Evolutionary conservation across 2,329 filamentous ascomycete species (phyloP).

Genomic region (Exophiala bonariae): DNA sequence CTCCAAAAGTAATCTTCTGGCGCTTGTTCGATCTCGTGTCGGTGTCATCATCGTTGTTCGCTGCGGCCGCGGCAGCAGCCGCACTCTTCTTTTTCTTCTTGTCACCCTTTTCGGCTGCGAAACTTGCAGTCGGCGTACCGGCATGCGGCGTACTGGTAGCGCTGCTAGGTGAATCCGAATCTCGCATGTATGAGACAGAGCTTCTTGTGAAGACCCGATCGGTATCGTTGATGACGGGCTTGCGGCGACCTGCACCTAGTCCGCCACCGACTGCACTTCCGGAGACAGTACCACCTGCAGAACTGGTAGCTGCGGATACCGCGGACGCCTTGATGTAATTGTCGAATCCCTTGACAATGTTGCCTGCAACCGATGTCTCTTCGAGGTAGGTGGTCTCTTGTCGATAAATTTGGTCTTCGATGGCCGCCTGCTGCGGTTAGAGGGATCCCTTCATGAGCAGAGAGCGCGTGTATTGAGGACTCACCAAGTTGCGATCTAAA

Average conservation of each 20-base stretch:
- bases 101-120: slow-evolving; percentile 40
- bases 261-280: slow-evolving; percentile 33
- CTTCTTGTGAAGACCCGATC: slow-evolving; percentile 51
- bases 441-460: neutral
- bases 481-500: slow-evolving; percentile 62
- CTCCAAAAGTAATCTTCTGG: slow-evolving; percentile 27
- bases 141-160: slow-evolving; percentile 48
- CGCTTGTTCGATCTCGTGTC: slow-evolving; percentile 28
- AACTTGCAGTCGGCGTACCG: slow-evolving; percentile 43
- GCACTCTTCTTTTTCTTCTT: slow-evolving; percentile 42
- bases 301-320: slow-evolving; percentile 35
- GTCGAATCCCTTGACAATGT: slow-evolving; percentile 97
- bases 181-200: slow-evolving; percentile 47
- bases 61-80: slow-evolving; percentile 35
- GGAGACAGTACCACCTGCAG: slow-evolving; percentile 54
- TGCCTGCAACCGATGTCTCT: slow-evolving; percentile 78
- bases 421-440: slow-evolving; percentile 45
- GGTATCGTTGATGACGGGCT: slow-evolving; percentile 44
- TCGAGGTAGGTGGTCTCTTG: slow-evolving; percentile 89
- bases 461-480: slow-evolving; percentile 27
- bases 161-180: slow-evolving; percentile 33
- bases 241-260: slow-evolving; percentile 39
- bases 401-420: slow-evolving; percentile 80
- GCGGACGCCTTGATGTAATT: slow-evolving; percentile 91
- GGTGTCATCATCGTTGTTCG: slow-evolving; percentile 37